phyloP scores from a whole-genome alignment of 495 filamentous ascomycete genomes.

The Bryoglossum gracile region DNA sequence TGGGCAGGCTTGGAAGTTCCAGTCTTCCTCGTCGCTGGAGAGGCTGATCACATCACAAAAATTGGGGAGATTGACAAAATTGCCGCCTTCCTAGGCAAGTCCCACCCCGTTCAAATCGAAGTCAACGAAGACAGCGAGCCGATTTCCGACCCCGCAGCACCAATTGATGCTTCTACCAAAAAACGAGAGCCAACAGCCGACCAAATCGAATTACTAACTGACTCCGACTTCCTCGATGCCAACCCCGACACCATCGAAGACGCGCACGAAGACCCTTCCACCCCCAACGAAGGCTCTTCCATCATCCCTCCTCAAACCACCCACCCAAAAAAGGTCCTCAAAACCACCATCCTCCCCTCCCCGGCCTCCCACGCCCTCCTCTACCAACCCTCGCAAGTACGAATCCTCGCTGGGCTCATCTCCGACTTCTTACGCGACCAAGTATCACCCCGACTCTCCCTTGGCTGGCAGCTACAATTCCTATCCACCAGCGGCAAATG shows the following conservation, averaged over 20 bases:
- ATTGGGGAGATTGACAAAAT: conserved; percentile 66
- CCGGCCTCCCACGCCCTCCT: conserved; percentile 80
- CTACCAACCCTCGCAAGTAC: conserved; percentile 68
- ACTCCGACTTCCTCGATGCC: conserved; percentile 27
- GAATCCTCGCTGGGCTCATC: conserved; percentile 71
- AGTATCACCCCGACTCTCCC: conserved; percentile 67
- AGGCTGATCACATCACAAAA: conserved; percentile 66
- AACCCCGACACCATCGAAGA: conserved; percentile 24
- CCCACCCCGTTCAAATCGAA: conserved; percentile 25
- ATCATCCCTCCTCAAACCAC: conserved; percentile 35
- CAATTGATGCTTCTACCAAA: conserved; percentile 30
- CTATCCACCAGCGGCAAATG: conserved; percentile 86
- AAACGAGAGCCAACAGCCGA: conserved; percentile 21
- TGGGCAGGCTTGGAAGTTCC: conserved; percentile 71
- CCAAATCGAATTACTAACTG: conserved; percentile 27
- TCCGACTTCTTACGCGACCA: conserved; percentile 71
- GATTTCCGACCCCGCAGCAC: conserved; percentile 42
- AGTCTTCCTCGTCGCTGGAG: conserved; percentile 71
- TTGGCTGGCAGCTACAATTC: conserved; percentile 86
- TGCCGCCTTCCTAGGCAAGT: conserved; percentile 25
- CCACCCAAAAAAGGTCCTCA: conserved; percentile 48
- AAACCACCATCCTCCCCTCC: conserved; percentile 62
- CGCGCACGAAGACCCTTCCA: conserved; percentile 39
- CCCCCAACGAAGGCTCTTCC: conserved; percentile 29
- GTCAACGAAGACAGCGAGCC: conserved; percentile 31